Base-by-base conservation (phyloP, 208 protist species). In the Crithidia expoeki region DNA sequence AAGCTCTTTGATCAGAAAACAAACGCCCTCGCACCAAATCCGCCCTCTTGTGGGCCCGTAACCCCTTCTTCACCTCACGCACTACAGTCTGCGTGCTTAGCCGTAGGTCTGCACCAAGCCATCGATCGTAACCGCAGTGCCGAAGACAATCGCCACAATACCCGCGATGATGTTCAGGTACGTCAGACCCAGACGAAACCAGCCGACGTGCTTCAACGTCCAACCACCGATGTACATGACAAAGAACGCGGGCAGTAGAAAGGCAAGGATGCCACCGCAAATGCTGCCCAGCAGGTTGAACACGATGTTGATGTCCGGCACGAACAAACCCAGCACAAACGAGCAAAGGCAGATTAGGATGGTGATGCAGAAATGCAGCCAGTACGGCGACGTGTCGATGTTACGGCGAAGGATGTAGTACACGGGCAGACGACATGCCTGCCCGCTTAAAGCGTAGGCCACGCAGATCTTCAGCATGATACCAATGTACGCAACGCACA, bases 221-320 rank as follows among this genome's bases (percentile, higher is more conserved):
- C 81, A 88, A 44, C 72, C 73, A 19, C 79, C 87, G 21, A 58
- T 53, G 77, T 83, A 90, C 78, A 83, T 82, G 62, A 72, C 69
- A n/a, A 84, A 80, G 60, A 86, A 80, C 16, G 83, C 72, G 7
- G 86, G 84, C n/a, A 89, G 60, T 14, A 91, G 59, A 57, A 94
- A 93, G 33, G 76, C 85, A 21, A 92, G 42, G 16, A 85, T 62
- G 7, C 83, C 83, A 12, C 81, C 85, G 59, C 73, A 86, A 19
- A 92, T 52, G 42, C 73, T 75, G n/a, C 89, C 86, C 25, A 89
- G 53, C 36, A 94, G 59, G 19, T 80, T 76, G 74, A 93, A 88
- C 19, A 90, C 86, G 47, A 89, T 80, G 52, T 76, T 83, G 57
- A 94, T 76, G 55, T 86, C 75, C 4, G 86, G 86, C 50, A 93